A percentile compares a stretch with the other conserved stretches of the same genome.
These are phyloP conservation scores for Emmonsia crescens DNA, from an alignment of 2,329 filamentous ascomycete species.

Conservation along the genomic window DNA sequence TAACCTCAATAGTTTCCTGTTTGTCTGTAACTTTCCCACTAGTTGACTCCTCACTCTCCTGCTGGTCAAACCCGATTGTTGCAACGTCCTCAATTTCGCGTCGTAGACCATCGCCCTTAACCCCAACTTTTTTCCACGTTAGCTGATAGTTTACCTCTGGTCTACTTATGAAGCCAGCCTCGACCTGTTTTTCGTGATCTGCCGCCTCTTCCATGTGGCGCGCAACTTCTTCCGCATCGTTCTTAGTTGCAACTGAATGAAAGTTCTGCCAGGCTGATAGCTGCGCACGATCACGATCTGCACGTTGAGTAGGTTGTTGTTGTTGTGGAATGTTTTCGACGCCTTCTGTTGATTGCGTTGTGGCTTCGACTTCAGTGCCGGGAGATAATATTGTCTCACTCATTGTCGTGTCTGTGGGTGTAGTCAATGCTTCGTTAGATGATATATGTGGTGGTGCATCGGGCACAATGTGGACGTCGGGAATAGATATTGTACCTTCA, in stretches of 20 bases:
- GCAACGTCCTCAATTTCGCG: constrained; percentile 18
- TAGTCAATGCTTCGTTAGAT: neutral
- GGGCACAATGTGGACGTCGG: neutral
- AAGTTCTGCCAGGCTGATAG: constrained; percentile 32
- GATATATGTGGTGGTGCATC: neutral
- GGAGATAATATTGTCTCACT: neutral
- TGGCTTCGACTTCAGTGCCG: neutral
- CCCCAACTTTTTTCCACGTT: constrained; percentile 31
- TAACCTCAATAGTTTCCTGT: constrained; percentile 3
- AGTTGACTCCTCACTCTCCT: constrained; percentile 5
- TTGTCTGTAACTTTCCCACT: neutral
- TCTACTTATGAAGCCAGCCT: constrained; percentile 8
- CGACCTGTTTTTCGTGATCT: constrained; percentile 9
- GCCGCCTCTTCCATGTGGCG: constrained; percentile 19
- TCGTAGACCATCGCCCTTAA: constrained; percentile 19
- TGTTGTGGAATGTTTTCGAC: neutral
- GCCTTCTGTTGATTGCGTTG: neutral
- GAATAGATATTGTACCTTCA: neutral
- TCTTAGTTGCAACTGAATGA: constrained; percentile 20
- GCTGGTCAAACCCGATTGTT: constrained; percentile 13
- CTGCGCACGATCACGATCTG: constrained; percentile 7
- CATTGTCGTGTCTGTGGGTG: neutral
- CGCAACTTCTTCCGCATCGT: constrained; percentile 25
- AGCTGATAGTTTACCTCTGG: constrained; percentile 22
- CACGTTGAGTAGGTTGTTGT: neutral